Percentiles rank a stretch among this genome's conserved stretches.
phyloP scores from a whole-genome alignment of 2,329 filamentous ascomycete species.

The Beauveria medogensis region DNA sequence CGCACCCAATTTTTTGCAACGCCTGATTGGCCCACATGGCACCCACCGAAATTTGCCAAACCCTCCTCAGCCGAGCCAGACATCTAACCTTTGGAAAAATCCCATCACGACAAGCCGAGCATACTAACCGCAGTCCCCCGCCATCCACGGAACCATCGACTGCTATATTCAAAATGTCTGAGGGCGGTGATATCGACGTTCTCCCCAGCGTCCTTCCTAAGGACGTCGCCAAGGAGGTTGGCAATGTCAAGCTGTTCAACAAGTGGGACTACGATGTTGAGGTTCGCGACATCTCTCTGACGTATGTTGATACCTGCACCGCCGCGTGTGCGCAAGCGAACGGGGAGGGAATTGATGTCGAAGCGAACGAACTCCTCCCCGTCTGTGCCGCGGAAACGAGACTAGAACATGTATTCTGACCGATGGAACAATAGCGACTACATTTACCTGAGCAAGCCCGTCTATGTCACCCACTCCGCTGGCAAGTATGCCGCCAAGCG shows the following conservation, averaged over 20 bases:
- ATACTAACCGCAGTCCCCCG: conserved; percentile 30
- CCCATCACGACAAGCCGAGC: conserved; percentile 29
- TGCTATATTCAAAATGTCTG: conserved; percentile 69
- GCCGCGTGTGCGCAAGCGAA: not conserved
- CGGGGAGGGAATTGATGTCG: not conserved
- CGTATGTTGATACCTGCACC: conserved; percentile 51
- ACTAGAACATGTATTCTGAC: conserved; percentile 23
- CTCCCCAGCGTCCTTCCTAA: conserved; percentile 81
- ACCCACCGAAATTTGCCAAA: conserved; percentile 30
- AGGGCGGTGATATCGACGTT: conserved; percentile 86
- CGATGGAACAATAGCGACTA: conserved; percentile 66
- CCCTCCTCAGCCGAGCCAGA: conserved; percentile 23
- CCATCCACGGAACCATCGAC: conserved; percentile 30
- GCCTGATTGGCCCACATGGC: conserved; percentile 28
- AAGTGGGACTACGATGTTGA: conserved; percentile 98
- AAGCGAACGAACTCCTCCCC: conserved; percentile 8
- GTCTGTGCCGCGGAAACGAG: conserved; percentile 8
- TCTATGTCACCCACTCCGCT: conserved; percentile 98
- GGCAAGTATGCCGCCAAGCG: conserved; percentile 98
- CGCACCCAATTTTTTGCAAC: conserved; percentile 19
- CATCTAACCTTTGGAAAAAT: conserved; percentile 28
- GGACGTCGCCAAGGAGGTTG: conserved; percentile 83
- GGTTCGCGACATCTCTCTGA: conserved; percentile 99
- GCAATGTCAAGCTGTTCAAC: conserved; percentile 94
- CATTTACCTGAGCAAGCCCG: conserved; percentile 97